A percentile compares a stretch with the other conserved stretches of the same genome.
phyloP scores from a whole-genome alignment of 2,329 filamentous ascomycete genomes.

The Setomelanomma holmii region DNA sequence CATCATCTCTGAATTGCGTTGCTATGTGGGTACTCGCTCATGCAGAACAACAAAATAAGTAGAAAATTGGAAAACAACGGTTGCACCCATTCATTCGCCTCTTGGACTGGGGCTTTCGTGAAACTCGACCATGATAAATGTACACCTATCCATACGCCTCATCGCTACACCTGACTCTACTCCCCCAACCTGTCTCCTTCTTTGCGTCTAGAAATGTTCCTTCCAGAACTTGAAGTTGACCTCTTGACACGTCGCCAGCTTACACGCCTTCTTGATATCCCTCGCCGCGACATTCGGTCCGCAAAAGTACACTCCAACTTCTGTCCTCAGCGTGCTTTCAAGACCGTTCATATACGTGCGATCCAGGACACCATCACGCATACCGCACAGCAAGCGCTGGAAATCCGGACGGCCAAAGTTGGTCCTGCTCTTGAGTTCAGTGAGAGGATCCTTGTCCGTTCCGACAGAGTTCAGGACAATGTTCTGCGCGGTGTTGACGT shows the following conservation, averaged over 20 bases:
- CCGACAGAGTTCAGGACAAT: slow-evolving; percentile 97
- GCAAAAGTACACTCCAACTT: slow-evolving; percentile 97
- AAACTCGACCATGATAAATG: not conserved
- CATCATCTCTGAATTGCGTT: no score
- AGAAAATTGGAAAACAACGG: no score
- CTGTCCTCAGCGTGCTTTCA: slow-evolving; percentile 77
- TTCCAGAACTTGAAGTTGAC: slow-evolving; percentile 99
- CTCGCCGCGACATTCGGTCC: slow-evolving; percentile 82
- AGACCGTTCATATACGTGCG: slow-evolving; percentile 84
- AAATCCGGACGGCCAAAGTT: slow-evolving; percentile 97
- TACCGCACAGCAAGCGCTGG: slow-evolving; percentile 75
- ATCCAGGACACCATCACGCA: slow-evolving; percentile 87
- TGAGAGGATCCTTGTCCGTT: slow-evolving; percentile 85
- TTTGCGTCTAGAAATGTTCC: slow-evolving; percentile 71
- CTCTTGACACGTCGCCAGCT: slow-evolving; percentile 73
- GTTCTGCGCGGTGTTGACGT: slow-evolving; percentile 91
- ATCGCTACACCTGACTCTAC: no score
- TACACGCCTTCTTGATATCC: slow-evolving; percentile 83
- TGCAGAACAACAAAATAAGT: no score
- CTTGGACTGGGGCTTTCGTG: not conserved
- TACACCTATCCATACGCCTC: not conserved
- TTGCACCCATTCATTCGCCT: not conserved
- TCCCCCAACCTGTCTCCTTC: not conserved
- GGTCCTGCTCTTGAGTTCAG: slow-evolving; percentile 85
- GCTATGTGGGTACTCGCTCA: no score